Evolutionary conservation across 2,329 filamentous ascomycete species (phyloP).

Genomic region (Hypoxylon sp.): DNA sequence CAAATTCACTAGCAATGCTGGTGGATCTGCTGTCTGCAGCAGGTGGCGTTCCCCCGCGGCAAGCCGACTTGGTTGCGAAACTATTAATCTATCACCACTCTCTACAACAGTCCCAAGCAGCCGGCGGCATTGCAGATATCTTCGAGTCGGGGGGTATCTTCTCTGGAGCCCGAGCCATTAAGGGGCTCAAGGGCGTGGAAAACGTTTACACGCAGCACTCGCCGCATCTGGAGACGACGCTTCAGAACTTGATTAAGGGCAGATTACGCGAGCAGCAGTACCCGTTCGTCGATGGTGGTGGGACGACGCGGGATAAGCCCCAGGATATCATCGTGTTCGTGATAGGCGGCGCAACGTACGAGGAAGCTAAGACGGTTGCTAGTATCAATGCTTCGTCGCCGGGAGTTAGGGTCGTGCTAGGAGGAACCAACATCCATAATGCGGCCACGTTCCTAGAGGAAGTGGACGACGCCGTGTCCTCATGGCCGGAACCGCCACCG

Average conservation of each 20-base stretch:
- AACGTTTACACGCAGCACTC: slow-evolving; percentile 99
- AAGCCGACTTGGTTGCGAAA: slow-evolving; percentile 84
- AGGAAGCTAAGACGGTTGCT: slow-evolving; percentile 97
- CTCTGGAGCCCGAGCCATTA: slow-evolving; percentile 88
- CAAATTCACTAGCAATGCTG: slow-evolving; percentile 86
- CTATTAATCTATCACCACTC: slow-evolving; percentile 89
- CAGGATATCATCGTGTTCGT: slow-evolving; percentile 98
- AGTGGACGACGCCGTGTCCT: slow-evolving; percentile 87
- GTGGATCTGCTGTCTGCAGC: slow-evolving; percentile 88
- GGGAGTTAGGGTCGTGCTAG: slow-evolving; percentile 89
- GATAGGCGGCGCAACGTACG: slow-evolving; percentile 92
- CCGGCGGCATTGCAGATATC: slow-evolving; percentile 86
- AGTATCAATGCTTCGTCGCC: slow-evolving; percentile 92
- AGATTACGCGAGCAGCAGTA: slow-evolving; percentile 88
- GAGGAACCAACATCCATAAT: slow-evolving; percentile 90
- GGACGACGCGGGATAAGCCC: slow-evolving; percentile 91
- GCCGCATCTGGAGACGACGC: slow-evolving; percentile 85
- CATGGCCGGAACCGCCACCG: slow-evolving; percentile 81
- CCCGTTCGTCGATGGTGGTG: slow-evolving; percentile 91
- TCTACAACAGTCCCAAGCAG: slow-evolving; percentile 81
- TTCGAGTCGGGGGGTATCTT: slow-evolving; percentile 95
- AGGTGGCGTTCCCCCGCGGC: slow-evolving; percentile 81
- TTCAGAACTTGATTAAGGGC: slow-evolving; percentile 95
- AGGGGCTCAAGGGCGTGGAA: slow-evolving; percentile 95
- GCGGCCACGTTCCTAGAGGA: slow-evolving; percentile 90